Percentiles rank a stretch among this genome's conserved stretches.
These are phyloP conservation scores for Chalciporus chontae DNA, from an alignment of 768 basidiomycete genomes.

Conservation along the genomic window DNA sequence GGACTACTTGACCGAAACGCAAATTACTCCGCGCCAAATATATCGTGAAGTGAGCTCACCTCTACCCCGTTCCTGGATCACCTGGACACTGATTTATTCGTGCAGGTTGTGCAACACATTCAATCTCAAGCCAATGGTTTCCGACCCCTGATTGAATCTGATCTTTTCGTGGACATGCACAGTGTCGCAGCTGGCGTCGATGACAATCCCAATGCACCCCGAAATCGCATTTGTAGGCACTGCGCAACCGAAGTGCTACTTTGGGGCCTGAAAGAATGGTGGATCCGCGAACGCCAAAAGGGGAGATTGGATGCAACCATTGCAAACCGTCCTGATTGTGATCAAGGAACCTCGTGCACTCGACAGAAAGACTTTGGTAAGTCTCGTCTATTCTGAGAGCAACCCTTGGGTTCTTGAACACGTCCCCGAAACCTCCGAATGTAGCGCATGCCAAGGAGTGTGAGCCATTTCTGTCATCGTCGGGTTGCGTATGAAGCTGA, in stretches of 20 bases:
- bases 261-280: conserved; percentile 78
- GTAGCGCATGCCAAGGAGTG: conserved; percentile 75
- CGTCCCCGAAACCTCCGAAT: conserved; percentile 1
- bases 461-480: conserved; percentile 33
- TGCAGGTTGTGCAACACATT: conserved; percentile 60
- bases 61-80: not conserved
- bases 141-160: conserved; percentile 61
- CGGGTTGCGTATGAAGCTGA: conserved; percentile 4
- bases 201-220: conserved; percentile 54
- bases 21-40: conserved; percentile 64
- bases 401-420: not conserved
- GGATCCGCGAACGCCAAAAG: conserved; percentile 73
- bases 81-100: conserved; percentile 4
- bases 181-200: conserved; percentile 52
- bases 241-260: conserved; percentile 75
- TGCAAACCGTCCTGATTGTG: conserved; percentile 65
- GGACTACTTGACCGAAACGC: conserved; percentile 66
- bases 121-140: conserved; percentile 62
- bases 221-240: conserved; percentile 59
- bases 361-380: conserved; percentile 66
- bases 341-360: conserved; percentile 54
- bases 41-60: conserved; percentile 63
- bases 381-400: conserved; percentile 19
- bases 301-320: conserved; percentile 57
- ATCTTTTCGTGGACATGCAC: conserved; percentile 70